Conservation (phyloP, 2,329 filamentous ascomycete species). For the Aspergillus sp. region DNA sequence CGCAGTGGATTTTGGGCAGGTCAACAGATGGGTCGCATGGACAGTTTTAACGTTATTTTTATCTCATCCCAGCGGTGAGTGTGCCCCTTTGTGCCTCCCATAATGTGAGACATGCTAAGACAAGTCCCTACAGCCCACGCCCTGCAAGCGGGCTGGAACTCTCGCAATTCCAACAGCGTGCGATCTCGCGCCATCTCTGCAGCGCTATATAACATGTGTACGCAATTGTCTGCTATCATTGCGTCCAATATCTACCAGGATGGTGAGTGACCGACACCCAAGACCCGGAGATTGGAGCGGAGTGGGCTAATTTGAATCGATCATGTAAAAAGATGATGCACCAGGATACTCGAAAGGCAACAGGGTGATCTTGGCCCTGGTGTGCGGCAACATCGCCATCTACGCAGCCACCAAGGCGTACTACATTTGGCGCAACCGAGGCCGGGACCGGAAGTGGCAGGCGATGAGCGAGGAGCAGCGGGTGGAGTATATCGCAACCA, state of each 20-base stretch:
- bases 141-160: conserved; percentile 46
- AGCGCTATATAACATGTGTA: conserved; percentile 42
- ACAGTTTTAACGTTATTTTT: conserved; percentile 52
- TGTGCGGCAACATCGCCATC: conserved; percentile 25
- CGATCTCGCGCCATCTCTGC: conserved; percentile 38
- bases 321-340: conserved; percentile 33
- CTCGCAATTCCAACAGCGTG: conserved; percentile 41
- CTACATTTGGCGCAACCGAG: conserved; percentile 31
- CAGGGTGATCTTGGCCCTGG: conserved; percentile 29
- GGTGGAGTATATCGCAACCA: conserved; percentile 29
- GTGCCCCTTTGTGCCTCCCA: not conserved
- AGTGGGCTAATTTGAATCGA: not conserved
- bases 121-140: conserved; percentile 48
- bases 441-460: conserved; percentile 31
- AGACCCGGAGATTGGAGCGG: not conserved
- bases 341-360: conserved; percentile 47
- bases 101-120: conserved; percentile 2
- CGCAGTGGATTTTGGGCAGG: conserved; percentile 43
- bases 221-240: conserved; percentile 37
- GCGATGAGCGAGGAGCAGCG: conserved; percentile 30
- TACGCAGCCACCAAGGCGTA: conserved; percentile 32
- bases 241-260: conserved; percentile 38
- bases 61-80: conserved; percentile 49
- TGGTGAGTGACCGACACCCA: conserved; percentile 12
- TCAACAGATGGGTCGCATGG: conserved; percentile 54